phyloP scores from a whole-genome alignment of 257 asterid species.

The Plantago elongata region DNA sequence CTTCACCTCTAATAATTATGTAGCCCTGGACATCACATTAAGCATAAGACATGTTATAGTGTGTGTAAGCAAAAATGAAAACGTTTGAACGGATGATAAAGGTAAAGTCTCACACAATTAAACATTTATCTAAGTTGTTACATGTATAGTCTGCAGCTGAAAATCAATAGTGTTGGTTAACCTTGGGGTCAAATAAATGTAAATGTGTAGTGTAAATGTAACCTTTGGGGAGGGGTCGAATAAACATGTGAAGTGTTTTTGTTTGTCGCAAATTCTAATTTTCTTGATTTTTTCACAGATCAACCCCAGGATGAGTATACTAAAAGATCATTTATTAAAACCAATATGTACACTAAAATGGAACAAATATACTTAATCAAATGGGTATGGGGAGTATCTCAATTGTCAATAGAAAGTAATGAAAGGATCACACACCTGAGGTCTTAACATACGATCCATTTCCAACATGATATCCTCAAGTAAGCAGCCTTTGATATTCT shows the following conservation, averaged over 20 bases:
- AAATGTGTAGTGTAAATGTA: not conserved
- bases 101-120: too few species aligned
- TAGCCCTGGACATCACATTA: constrained; percentile 48
- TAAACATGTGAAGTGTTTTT: too few species aligned
- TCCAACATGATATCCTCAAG: constrained; percentile 83
- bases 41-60: not conserved
- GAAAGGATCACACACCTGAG: constrained; percentile 46
- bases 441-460: constrained; percentile 83
- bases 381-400: too few species aligned
- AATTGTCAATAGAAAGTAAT: not conserved
- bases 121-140: not conserved
- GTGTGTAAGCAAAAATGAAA: too few species aligned
- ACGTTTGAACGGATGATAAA: too few species aligned
- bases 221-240: not conserved
- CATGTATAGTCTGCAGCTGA: not conserved
- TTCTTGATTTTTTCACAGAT: too few species aligned
- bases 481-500: constrained; percentile 52
- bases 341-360: too few species aligned
- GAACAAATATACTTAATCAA: too few species aligned
- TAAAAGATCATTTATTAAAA: too few species aligned
- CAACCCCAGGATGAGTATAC: too few species aligned
- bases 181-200: not conserved
- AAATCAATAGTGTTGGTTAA: not conserved
- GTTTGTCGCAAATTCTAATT: too few species aligned
- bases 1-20: constrained; percentile 74